Percentiles rank a stretch among this genome's conserved stretches.
These are phyloP conservation scores for Scheffersomyces amazonensis DNA, from an alignment of 805 yeast genomes.

Conservation along the genomic window DNA sequence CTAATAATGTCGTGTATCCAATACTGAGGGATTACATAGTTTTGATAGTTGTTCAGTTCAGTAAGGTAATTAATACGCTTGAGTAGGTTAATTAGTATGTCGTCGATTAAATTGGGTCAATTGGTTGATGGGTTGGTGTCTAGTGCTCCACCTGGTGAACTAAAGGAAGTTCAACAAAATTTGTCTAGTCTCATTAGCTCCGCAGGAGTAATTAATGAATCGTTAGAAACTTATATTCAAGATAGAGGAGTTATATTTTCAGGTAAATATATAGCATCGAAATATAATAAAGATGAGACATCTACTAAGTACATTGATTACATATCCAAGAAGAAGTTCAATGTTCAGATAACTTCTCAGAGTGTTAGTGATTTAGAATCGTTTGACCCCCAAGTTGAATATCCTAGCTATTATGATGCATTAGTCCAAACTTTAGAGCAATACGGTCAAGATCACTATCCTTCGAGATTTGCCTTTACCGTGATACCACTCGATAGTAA, in stretches of 20 bases:
- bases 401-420: conserved; percentile 26
- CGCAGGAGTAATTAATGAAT: conserved; percentile 18
- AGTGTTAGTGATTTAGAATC: conserved; percentile 53
- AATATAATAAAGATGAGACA: conserved; percentile 25
- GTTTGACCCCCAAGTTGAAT: conserved; percentile 18
- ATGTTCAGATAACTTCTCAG: conserved; percentile 53
- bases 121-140: conserved; percentile 28
- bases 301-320: conserved; percentile 54
- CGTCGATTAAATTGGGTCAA: conserved; percentile 19
- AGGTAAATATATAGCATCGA: conserved; percentile 27
- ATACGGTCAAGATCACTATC: conserved; percentile 68
- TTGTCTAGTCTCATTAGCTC: conserved; percentile 21
- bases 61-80: too few relatives aligned
- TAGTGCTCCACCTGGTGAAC: conserved; percentile 40
- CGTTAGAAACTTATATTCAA: conserved; percentile 27
- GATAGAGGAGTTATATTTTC: conserved; percentile 29
- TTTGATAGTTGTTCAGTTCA: too few relatives aligned
- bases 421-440: conserved; percentile 31
- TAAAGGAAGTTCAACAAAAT: conserved; percentile 23
- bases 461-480: conserved; percentile 48
- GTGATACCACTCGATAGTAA: conserved; percentile 34
- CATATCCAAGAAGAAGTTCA: conserved; percentile 45
- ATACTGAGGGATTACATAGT: too few relatives aligned
- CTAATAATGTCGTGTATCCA: too few relatives aligned
- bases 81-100: background rate